A percentile compares a stretch with the other conserved stretches of the same genome.
These are phyloP conservation scores for Vigna reflexopilosa DNA, from an alignment of 306 rosid species.

Conservation along the genomic window DNA sequence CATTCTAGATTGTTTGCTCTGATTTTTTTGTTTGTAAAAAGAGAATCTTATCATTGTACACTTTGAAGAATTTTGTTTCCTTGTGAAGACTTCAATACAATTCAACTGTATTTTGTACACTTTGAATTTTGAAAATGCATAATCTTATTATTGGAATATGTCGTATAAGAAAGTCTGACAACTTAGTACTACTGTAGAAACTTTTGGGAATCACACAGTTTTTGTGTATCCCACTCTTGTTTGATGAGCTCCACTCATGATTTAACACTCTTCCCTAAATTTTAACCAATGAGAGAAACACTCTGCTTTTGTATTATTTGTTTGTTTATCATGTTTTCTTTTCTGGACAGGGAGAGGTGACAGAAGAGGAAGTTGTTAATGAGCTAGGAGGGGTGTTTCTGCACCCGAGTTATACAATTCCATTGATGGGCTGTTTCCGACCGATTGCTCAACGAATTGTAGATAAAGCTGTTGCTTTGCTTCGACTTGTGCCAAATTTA, in stretches of 20 bases:
- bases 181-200: no score
- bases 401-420: conserved; percentile 71
- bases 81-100: neutral
- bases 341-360: conserved; percentile 58
- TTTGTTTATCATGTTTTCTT: neutral
- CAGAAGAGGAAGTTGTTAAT: conserved; percentile 71
- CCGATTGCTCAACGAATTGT: conserved; percentile 60
- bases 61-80: no score
- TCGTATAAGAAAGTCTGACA: neutral
- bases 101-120: neutral
- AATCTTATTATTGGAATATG: neutral
- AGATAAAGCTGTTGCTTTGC: conserved; percentile 64
- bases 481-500: conserved; percentile 66
- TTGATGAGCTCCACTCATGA: neutral
- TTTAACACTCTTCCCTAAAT: neutral
- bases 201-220: neutral
- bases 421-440: conserved; percentile 78
- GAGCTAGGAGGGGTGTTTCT: conserved; percentile 66
- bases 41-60: no score
- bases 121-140: neutral
- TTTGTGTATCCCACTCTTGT: neutral
- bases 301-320: neutral
- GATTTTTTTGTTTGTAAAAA: no score
- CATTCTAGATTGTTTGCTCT: neutral
- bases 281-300: neutral